A percentile compares a stretch with the other conserved stretches of the same genome.
Conservation (phyloP, 106 monocot species). For the Dendrobium officinale region DNA sequence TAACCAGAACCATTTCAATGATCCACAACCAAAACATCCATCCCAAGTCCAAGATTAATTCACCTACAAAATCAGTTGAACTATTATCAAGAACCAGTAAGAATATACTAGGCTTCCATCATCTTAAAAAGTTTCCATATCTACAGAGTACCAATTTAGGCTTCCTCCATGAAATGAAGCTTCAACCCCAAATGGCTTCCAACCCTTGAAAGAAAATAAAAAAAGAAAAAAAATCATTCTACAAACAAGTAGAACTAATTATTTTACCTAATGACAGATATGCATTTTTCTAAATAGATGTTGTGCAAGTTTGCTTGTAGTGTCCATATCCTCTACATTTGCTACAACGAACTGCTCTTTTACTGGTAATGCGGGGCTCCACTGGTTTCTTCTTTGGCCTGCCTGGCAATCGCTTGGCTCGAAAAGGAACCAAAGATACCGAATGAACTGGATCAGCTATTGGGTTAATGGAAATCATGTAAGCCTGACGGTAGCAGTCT, state of each 20-base stretch:
- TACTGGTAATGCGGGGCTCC: conserved; percentile 57
- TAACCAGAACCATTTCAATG: too few relatives aligned
- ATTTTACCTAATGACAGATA: not conserved
- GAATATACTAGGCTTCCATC: not conserved
- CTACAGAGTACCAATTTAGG: not conserved
- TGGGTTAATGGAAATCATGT: conserved; percentile 74
- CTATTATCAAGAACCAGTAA: not conserved
- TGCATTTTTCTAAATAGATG: conserved; percentile 6
- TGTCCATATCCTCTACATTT: conserved; percentile 83
- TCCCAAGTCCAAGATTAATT: too few relatives aligned
- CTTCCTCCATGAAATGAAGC: not conserved
- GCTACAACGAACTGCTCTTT: conserved; percentile 72
- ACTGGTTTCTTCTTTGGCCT: conserved; percentile 77
- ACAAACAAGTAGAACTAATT: not conserved
- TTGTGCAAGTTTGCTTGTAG: conserved; percentile 80
- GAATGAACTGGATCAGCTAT: conserved; percentile 47
- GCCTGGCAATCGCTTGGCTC: conserved; percentile 55
- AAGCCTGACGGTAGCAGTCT: conserved; percentile 56
- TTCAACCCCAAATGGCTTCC: too few relatives aligned
- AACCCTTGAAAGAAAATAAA: too few relatives aligned
- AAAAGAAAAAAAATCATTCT: too few relatives aligned
- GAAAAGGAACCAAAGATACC: conserved; percentile 23
- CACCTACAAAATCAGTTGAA: too few relatives aligned
- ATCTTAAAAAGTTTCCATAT: not conserved
- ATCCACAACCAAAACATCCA: too few relatives aligned